Conservation (phyloP, 1,284 basidiomycete genomes). For the Golubevia sp. region DNA sequence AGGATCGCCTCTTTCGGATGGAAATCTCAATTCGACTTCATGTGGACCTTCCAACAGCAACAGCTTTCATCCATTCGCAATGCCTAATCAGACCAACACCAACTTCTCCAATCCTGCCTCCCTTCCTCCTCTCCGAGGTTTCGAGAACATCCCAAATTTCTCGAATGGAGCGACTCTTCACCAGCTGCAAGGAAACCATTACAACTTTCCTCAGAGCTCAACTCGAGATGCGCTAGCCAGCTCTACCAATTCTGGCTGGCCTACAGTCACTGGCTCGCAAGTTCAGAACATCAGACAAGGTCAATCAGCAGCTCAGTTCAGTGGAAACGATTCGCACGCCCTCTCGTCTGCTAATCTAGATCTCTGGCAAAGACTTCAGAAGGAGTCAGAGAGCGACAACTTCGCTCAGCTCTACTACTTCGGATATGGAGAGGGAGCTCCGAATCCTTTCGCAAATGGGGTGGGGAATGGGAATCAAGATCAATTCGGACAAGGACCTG, state of each 20-base stretch:
- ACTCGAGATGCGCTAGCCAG: not conserved
- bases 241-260: not conserved
- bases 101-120: too few species aligned
- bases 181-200: too few species aligned
- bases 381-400: constrained; percentile 9
- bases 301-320: not conserved
- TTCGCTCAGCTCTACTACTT: not conserved
- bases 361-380: constrained; percentile 30
- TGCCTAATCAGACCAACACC: too few species aligned
- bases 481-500: constrained; percentile 8
- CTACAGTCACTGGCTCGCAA: not conserved
- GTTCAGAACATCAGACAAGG: too few species aligned
- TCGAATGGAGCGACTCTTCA: too few species aligned
- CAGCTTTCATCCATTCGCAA: too few species aligned
- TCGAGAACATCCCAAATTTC: too few species aligned
- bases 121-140: too few species aligned
- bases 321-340: constrained; percentile 12
- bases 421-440: not conserved
- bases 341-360: constrained; percentile 37
- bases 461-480: not conserved
- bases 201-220: not conserved
- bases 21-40: too few species aligned
- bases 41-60: too few species aligned
- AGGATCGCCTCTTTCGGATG: too few species aligned
- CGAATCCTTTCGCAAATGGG: not conserved